Percentiles rank a stretch among this genome's conserved stretches.
phyloP scores from a whole-genome alignment of 2,329 filamentous ascomycete species.

The Sarocladiaceae sp. region DNA sequence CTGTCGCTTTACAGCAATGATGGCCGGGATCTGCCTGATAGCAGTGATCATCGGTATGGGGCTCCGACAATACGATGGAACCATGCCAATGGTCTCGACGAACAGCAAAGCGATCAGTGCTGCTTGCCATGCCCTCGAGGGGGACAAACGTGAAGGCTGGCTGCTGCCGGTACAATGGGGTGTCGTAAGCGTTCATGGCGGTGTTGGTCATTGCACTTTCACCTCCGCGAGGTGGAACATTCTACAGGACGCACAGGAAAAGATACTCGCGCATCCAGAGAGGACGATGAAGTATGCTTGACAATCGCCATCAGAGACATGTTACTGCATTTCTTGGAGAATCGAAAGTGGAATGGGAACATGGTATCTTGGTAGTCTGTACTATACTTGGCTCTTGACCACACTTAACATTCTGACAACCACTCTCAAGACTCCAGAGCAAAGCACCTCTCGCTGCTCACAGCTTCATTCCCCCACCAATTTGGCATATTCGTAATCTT shows the following conservation, averaged over 20 bases:
- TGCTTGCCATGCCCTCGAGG: conserved; percentile 7
- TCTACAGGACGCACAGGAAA: too few relatives aligned
- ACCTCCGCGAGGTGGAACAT: neutral
- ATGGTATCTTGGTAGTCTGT: too few relatives aligned
- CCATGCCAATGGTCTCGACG: conserved; percentile 20
- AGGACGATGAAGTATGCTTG: too few relatives aligned
- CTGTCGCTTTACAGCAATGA: conserved; percentile 12
- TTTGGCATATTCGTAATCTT: conserved; percentile 53
- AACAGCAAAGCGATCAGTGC: conserved; percentile 9
- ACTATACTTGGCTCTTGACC: too few relatives aligned
- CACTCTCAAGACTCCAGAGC: conserved; percentile 29
- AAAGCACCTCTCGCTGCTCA: conserved; percentile 53
- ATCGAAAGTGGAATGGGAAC: too few relatives aligned
- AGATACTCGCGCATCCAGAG: too few relatives aligned
- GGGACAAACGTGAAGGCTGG: neutral
- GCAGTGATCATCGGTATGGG: conserved; percentile 16
- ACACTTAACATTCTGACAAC: too few relatives aligned
- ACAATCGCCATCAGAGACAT: too few relatives aligned
- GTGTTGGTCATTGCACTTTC: conserved; percentile 7
- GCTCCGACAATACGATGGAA: conserved; percentile 21
- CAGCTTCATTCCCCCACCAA: conserved; percentile 57
- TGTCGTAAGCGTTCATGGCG: neutral
- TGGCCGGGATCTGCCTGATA: conserved; percentile 12
- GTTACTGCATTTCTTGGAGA: too few relatives aligned
- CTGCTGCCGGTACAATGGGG: conserved; percentile 8